Evolutionary conservation across 2,329 filamentous ascomycete species (phyloP), one percentile per base, ranked within the genome.

Genomic region (Penicillium psychrosexuale): DNA sequence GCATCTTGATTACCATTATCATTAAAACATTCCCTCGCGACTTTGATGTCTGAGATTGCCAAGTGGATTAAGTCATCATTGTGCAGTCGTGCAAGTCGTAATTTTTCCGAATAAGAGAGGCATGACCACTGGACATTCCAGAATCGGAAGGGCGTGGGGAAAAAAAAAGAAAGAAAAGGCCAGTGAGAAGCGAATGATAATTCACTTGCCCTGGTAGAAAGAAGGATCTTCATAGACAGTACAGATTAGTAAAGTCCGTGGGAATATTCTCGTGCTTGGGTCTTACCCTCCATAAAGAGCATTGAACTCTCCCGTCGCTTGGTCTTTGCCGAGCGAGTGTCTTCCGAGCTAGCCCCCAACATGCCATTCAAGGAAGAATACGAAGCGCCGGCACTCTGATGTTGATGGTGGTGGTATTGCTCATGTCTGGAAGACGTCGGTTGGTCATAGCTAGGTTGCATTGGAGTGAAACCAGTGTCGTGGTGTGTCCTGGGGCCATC

Each of bases 391-490:
- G 62, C 38, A 48, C 58, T 55, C 51, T 66, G 39, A 47, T 58
- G 19, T 40, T 64, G 39, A 47, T 58, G 19, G 38, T 64, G 62
- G 42, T 63, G 63, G 43, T 70, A 66, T 24, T 66, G 65, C 12
- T 71, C 67, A 30, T 63, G 58, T 33, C 66, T 67, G 33, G 67
- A 67, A 40, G 66, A 67, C 38, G 63, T 57, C 37, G 61, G 55
- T 44, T 69, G 66, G 51, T 82, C 76, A 67, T 82, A 80, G 44
- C 74, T 75, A 15, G 78, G 77, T 47, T 80, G 78, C 52, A 82
- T 67, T 1, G 79, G 77, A 28, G 79, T 76, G 58, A 82, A 82
- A 3, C 80, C 80, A 7, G 78, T 79, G 31, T 82, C 78, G 51
- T 79, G 73, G 19, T 68, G 70, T 37, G 61, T 61, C n/a, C 63